Evolutionary conservation across 139 green algal genomes (phyloP).

Genomic region (Tetradesmus obliquus): DNA sequence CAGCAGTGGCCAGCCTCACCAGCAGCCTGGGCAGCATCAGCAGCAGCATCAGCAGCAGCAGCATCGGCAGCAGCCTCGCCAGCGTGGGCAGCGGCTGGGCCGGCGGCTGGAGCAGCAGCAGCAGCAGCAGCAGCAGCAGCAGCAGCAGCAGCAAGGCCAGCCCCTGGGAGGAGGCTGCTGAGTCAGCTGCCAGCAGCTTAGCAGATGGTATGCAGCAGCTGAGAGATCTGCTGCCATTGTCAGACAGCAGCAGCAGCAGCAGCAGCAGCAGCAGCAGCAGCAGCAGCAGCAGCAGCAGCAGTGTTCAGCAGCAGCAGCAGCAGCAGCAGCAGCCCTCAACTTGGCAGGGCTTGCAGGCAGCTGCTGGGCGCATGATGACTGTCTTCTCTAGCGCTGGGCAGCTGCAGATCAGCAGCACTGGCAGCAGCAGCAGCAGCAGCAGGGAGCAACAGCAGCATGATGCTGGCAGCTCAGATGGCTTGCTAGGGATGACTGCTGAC

Average conservation of each 20-base stretch:
- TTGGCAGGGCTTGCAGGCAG: not conserved
- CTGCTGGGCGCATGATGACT: conserved; percentile 19
- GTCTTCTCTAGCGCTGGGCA: conserved; percentile 22
- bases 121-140: conserved; percentile 4
- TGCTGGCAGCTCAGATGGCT: not conserved
- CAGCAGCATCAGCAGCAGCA: conserved; percentile 37
- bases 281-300: conserved; percentile 17
- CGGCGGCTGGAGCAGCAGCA: conserved; percentile 16
- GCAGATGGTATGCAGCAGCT: conserved; percentile 25
- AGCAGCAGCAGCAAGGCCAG: conserved; percentile 1
- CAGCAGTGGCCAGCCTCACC: conserved; percentile 33
- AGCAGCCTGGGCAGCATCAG: conserved; percentile 34
- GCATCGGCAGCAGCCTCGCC: too few relatives aligned
- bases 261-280: conserved; percentile 4
- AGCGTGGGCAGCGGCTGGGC: not conserved
- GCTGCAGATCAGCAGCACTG: conserved; percentile 3
- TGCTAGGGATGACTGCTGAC: not conserved
- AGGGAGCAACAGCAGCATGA: not conserved
- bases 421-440: not conserved
- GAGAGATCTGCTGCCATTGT: conserved; percentile 3
- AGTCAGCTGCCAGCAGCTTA: conserved; percentile 19
- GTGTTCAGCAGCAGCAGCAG: conserved; percentile 10
- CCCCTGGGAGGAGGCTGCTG: not conserved
- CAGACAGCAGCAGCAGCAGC: not conserved
- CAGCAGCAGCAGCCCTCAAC: conserved; percentile 16